Conservation (phyloP, 257 asterid genomes). For the Oldenlandia corymbosa region DNA sequence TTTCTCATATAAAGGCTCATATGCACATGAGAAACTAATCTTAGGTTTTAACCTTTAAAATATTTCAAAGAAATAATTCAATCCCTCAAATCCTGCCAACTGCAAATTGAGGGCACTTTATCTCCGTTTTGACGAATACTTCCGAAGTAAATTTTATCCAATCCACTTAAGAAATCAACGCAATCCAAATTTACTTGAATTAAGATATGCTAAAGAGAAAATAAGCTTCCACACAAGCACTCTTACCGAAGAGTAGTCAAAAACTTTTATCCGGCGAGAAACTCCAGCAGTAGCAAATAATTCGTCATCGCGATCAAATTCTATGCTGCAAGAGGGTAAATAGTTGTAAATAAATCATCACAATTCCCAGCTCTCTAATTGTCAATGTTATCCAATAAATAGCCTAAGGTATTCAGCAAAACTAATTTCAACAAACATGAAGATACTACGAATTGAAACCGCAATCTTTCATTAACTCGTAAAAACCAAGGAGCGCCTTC, state of each 20-base stretch:
- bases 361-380: background rate
- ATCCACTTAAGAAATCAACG: too few relatives aligned
- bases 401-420: background rate
- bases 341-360: background rate
- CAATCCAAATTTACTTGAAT: too few relatives aligned
- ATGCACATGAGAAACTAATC: background rate
- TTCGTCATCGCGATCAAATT: conserved; percentile 50
- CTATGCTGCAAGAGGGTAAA: conserved; percentile 34
- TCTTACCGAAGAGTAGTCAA: conserved; percentile 46
- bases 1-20: too few relatives aligned
- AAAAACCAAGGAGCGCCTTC: background rate
- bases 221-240: too few relatives aligned
- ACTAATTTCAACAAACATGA: background rate
- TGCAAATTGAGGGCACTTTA: background rate
- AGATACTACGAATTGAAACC: background rate
- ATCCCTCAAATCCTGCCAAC: too few relatives aligned
- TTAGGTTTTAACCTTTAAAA: background rate
- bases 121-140: background rate
- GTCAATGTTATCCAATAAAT: too few relatives aligned
- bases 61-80: background rate
- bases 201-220: too few relatives aligned
- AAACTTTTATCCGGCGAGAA: conserved; percentile 46
- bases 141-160: background rate
- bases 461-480: background rate
- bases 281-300: conserved; percentile 58